Evolutionary conservation across 139 green algal genomes (phyloP), one percentile per base, ranked within the genome.

Genomic region (Zygnema circumcarinatum): DNA sequence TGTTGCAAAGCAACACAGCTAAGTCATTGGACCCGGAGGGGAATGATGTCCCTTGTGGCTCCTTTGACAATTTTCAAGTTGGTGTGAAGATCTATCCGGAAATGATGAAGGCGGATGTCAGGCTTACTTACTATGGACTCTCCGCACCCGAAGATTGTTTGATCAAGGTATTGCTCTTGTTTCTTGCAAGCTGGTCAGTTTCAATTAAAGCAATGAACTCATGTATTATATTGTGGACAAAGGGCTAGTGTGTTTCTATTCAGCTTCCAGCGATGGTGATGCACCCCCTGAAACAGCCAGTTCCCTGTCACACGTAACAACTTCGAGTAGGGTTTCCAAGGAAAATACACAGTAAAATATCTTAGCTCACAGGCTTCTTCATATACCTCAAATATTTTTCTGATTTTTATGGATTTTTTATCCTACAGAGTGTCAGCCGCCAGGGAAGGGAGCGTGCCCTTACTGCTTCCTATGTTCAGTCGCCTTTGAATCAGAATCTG

Each of bases 401-500:
- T n/a, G n/a, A n/a, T n/a, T n/a, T n/a, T n/a, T n/a, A n/a, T n/a
- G n/a, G n/a, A n/a, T n/a, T n/a, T n/a, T n/a, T n/a, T n/a, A n/a
- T n/a, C 69, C 76, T 86, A 35, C 74, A 75, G 67, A 69, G 16
- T 76, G 76, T 73, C n/a, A 79, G 47, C 42, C 38, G 25, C 16
- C 67, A 29, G 16, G 84, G 41, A 73, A 35, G 47, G 32, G 88
- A 95, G 2, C 32, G 36, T 11, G 93, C 93, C 0, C 83, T 94
- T 72, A 76, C 83, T 32, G 74, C 94, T 22, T 53, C 80, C 0
- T 92, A 95, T 62, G 74, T 94, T n/a, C 91, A 93, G 53, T 69
- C 90, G 22, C 95, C 93, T 0, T 94, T 97, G 89, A 95, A 98
- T 78, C 88, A 87, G 33, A 85, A 84, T 39, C 92, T 95, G 0